Percentiles rank a stretch among this genome's conserved stretches.
Conservation (phyloP, 1,284 basidiomycete genomes). For the Coriolopsis trogii region DNA sequence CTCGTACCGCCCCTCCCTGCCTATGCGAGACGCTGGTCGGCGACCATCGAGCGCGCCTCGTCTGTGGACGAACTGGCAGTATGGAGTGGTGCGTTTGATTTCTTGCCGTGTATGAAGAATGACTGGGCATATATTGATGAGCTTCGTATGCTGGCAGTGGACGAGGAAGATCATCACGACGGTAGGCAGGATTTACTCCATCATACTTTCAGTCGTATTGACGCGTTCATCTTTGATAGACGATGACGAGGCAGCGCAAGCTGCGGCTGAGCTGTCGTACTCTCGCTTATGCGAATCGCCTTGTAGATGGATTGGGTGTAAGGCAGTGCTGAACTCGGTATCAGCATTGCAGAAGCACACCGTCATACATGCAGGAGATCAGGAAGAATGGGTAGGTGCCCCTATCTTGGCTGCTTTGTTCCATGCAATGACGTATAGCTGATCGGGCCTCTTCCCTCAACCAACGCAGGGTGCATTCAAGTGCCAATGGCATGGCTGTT, state of each 20-base stretch:
- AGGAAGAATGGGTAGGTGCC: slow-evolving; percentile 35
- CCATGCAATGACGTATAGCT: slow-evolving; percentile 3
- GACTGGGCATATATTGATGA: neutral
- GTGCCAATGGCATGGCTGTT: slow-evolving; percentile 55
- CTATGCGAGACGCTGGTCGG: slow-evolving; percentile 27
- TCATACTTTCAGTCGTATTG: neutral
- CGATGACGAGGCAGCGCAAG: slow-evolving; percentile 21
- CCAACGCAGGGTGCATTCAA: slow-evolving; percentile 29
- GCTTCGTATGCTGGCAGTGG: slow-evolving; percentile 1
- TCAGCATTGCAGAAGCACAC: slow-evolving; percentile 54
- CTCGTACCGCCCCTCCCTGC: slow-evolving; percentile 26
- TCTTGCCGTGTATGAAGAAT: neutral
- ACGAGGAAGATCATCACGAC: too few relatives aligned
- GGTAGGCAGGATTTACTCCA: too few relatives aligned
- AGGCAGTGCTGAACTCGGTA: slow-evolving; percentile 54
- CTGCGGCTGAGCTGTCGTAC: slow-evolving; percentile 36
- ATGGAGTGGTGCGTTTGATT: slow-evolving; percentile 23
- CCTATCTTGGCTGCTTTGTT: slow-evolving; percentile 12
- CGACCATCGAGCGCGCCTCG: neutral
- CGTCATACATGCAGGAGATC: slow-evolving; percentile 45
- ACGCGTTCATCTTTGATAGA: neutral
- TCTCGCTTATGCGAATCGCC: slow-evolving; percentile 47
- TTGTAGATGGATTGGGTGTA: slow-evolving; percentile 66
- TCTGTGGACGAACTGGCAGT: slow-evolving; percentile 19
- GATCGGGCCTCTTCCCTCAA: neutral